These are phyloP conservation scores for Malassezia cuniculi DNA, from an alignment of 1,284 basidiomycete species.

Conservation along the genomic window DNA sequence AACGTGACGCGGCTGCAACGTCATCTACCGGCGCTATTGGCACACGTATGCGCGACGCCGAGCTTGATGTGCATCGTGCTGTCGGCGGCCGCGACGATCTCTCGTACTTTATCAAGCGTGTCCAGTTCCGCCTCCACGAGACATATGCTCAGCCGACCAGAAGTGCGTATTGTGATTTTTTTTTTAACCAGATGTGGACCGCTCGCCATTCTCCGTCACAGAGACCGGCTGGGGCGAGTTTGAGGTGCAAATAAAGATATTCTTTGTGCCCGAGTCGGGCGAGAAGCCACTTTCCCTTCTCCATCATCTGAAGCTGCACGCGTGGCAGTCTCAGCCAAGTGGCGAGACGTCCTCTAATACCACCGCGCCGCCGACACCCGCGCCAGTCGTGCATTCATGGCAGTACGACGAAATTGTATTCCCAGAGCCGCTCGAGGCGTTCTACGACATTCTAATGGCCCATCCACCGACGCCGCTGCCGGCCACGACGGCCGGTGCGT, in stretches of 20 bases:
- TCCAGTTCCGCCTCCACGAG: conserved; percentile 95
- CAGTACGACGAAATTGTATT: conserved; percentile 98
- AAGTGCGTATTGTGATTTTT: conserved; percentile 52
- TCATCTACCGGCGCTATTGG: conserved; percentile 14
- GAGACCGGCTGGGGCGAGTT: conserved; percentile 99
- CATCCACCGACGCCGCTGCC: conserved; percentile 63
- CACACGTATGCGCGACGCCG: conserved; percentile 33
- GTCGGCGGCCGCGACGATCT: conserved; percentile 43
- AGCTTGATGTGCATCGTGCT: conserved; percentile 38
- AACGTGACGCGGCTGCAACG: not conserved
- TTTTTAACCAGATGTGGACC: conserved; percentile 61
- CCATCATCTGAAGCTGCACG: conserved; percentile 91
- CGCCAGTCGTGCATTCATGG: conserved; percentile 63
- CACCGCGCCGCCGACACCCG: conserved; percentile 12
- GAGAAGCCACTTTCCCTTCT: conserved; percentile 79
- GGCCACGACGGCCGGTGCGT: conserved; percentile 27
- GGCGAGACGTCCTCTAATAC: not conserved
- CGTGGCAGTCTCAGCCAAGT: conserved; percentile 53
- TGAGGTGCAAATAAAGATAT: conserved; percentile 83
- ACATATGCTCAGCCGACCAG: conserved; percentile 82
- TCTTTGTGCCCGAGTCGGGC: conserved; percentile 76
- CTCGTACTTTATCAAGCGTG: conserved; percentile 55
- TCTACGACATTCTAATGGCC: conserved; percentile 67
- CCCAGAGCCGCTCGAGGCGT: conserved; percentile 76
- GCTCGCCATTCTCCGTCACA: conserved; percentile 80